Conservation (phyloP, 1,284 basidiomycete genomes). For the Pascua guehoae region DNA sequence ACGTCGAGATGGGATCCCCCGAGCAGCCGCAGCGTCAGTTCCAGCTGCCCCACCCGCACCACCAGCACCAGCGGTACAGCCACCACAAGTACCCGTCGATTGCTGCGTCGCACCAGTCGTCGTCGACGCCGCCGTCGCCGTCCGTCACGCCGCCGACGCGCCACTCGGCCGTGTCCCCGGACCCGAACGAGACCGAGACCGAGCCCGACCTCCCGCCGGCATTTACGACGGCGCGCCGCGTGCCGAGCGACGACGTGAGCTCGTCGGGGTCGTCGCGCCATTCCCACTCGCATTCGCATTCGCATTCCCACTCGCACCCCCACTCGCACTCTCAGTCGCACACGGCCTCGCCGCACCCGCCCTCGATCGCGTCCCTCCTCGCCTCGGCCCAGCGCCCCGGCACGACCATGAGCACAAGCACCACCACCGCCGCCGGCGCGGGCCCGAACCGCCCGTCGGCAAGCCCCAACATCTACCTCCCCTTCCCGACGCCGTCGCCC, state of each 20-base stretch:
- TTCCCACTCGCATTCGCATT: neutral
- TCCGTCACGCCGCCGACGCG: constrained; percentile 22
- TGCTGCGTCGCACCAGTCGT: constrained; percentile 3
- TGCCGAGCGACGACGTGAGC: constrained; percentile 57
- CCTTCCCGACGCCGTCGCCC: constrained; percentile 46
- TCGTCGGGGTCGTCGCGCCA: constrained; percentile 67
- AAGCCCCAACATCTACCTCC: constrained; percentile 43
- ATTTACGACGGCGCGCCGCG: constrained; percentile 23
- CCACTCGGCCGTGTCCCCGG: constrained; percentile 8
- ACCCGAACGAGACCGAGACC: constrained; percentile 42
- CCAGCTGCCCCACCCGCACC: too few species aligned
- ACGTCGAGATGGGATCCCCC: neutral
- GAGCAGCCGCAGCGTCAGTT: neutral
- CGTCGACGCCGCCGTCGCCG: constrained; percentile 27
- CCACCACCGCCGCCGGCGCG: constrained; percentile 11
- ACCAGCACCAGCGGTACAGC: neutral
- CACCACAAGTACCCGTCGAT: neutral
- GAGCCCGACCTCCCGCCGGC: constrained; percentile 37
- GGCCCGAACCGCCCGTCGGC: constrained; percentile 19
- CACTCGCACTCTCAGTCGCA: constrained; percentile 1
- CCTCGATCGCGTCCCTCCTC: constrained; percentile 14
- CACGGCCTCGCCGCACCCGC: constrained; percentile 12
- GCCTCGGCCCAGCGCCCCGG: constrained; percentile 2
- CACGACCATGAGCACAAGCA: neutral
- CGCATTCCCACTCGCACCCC: constrained; percentile 2